phyloP scores from a whole-genome alignment of 129 eudicot genomes.

The Glebionis coronaria region DNA sequence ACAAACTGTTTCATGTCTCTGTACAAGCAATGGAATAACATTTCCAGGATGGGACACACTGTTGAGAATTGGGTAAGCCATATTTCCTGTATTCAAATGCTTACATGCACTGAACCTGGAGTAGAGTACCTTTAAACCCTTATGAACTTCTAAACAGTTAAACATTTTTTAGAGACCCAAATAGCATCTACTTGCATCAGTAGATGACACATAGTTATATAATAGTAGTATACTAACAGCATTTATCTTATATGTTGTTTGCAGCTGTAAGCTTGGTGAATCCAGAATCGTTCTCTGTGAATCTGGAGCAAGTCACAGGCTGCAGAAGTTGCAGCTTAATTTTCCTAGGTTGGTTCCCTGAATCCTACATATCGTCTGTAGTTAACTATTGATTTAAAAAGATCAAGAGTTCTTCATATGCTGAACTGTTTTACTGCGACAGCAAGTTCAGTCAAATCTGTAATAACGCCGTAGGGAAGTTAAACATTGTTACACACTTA shows the following conservation, averaged over 20 bases:
- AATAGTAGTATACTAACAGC: too few relatives aligned
- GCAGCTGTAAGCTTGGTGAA: constrained; percentile 98
- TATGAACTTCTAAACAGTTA: neutral
- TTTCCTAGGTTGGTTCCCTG: constrained; percentile 74
- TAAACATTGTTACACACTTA: too few relatives aligned
- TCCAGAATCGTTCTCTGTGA: constrained; percentile 87
- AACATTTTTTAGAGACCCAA: too few relatives aligned
- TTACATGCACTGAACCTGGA: neutral
- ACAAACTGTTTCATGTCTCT: constrained; percentile 65
- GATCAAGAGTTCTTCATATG: too few relatives aligned
- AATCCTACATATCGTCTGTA: neutral
- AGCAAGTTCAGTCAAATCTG: too few relatives aligned
- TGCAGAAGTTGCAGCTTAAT: constrained; percentile 95
- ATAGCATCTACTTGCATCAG: too few relatives aligned
- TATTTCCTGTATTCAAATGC: neutral
- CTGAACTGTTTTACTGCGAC: too few relatives aligned
- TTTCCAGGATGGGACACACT: constrained; percentile 97
- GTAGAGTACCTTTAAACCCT: neutral
- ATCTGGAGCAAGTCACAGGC: constrained; percentile 77
- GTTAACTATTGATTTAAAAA: neutral
- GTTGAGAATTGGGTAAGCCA: constrained; percentile 71
- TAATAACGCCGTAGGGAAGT: too few relatives aligned
- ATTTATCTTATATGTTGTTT: neutral
- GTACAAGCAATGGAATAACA: constrained; percentile 73
- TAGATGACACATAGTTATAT: neutral